A percentile compares a stretch with the other conserved stretches of the same genome.
These are phyloP conservation scores for Teratosphaeriaceae sp. DNA, from an alignment of 2,329 filamentous ascomycete species.

Conservation along the genomic window DNA sequence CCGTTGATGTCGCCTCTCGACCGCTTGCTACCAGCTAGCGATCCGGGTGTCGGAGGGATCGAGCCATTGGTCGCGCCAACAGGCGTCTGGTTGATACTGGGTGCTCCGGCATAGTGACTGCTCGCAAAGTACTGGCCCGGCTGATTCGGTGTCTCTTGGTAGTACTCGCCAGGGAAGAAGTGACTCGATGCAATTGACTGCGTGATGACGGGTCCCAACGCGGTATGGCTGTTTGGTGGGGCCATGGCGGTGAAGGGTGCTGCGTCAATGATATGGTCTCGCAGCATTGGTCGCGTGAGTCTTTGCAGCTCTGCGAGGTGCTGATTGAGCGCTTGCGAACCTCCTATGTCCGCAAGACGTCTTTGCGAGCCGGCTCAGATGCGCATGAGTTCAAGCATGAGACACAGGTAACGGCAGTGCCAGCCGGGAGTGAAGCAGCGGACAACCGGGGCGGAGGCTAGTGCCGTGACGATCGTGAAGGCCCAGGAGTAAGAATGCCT, in stretches of 20 bases:
- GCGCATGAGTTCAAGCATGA: too few species aligned
- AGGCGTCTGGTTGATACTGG: slow-evolving; percentile 5
- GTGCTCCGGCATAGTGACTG: neutral
- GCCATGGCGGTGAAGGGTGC: slow-evolving; percentile 15
- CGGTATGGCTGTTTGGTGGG: slow-evolving; percentile 34
- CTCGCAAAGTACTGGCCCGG: slow-evolving; percentile 2
- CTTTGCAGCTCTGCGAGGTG: slow-evolving; percentile 17
- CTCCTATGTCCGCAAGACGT: slow-evolving; percentile 20
- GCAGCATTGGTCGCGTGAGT: slow-evolving; percentile 25
- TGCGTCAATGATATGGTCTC: slow-evolving; percentile 28
- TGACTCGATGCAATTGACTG: slow-evolving; percentile 35
- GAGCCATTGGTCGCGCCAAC: slow-evolving; percentile 4
- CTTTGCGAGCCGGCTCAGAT: too few species aligned
- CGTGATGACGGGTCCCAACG: slow-evolving; percentile 41
- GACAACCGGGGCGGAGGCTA: too few species aligned
- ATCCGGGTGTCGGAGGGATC: slow-evolving; percentile 21
- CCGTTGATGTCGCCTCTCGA: slow-evolving; percentile 63
- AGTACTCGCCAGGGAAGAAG: slow-evolving; percentile 1
- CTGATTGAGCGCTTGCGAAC: slow-evolving; percentile 20
- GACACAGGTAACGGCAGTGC: too few species aligned
- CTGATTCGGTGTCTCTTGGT: slow-evolving; percentile 3
- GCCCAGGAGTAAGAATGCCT: too few species aligned
- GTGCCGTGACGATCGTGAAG: too few species aligned
- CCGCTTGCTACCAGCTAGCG: slow-evolving; percentile 62
- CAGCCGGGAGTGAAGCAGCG: too few species aligned